Evolutionary conservation across 805 yeast species (phyloP), one percentile per base, ranked within the genome.

Genomic region (Allodekkera sacchari): DNA sequence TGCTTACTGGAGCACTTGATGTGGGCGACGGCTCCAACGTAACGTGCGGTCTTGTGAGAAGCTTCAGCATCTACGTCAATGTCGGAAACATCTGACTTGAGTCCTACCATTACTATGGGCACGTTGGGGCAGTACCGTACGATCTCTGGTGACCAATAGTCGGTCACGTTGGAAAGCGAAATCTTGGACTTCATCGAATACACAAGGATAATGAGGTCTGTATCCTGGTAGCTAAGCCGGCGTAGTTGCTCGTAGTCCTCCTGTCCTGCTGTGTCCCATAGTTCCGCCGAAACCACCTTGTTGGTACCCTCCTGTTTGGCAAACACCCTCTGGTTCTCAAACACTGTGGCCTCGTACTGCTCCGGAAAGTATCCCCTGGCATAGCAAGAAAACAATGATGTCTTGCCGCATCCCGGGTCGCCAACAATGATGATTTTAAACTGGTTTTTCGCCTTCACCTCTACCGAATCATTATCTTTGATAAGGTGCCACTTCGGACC

Each of bases 381-480:
- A 61, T 89, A 89, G 37, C 96, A 87, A 50, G 92, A 89, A 45
- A 92, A 72, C 37, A 92, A 73, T 60, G 97, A 89, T 7, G 97
- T 89, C 51, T 87, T 89, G 50, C 98, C 98, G 44, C 92, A 96
- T 49, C 97, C 97, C 73, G 97, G 96, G 63, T 92, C 98, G 42
- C 98, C 98, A 31, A 92, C 96, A 40, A 89, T 96, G 39, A 92
- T 97, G 64, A 57, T 43, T 30, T 59, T 59, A 37, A 54, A 46
- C 28, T 52, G 57, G 4, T 43, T 28, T 25, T 36, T 34, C 13
- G 51, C 46, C 19, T 46, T 39, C 2, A 51, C 45, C 11, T 41
- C 34, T 2, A 39, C 95, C 4, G 40, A 30, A 5, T 40, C 39
- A 5, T 37, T 31, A 25, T 43, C 42, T 21, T 44, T 47, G 6